Conservation (phyloP, 139 green algal species). For the Chlamydomonas sp. region DNA sequence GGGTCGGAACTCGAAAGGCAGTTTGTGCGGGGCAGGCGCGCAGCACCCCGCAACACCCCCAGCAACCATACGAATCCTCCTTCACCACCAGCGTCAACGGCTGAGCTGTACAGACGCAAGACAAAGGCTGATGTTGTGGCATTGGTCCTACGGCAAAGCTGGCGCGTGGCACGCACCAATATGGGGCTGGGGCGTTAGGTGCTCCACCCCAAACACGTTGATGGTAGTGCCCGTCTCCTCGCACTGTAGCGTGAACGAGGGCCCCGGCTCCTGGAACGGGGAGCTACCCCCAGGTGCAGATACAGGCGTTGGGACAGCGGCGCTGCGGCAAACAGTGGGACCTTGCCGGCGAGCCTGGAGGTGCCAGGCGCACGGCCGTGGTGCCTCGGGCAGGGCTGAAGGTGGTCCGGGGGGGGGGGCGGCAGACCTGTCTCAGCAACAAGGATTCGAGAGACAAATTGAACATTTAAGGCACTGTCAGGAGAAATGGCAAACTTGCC, state of each 20-base stretch:
- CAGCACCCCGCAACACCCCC: neutral
- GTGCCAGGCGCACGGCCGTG: too few relatives aligned
- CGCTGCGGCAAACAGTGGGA: too few relatives aligned
- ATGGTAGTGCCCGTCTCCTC: constrained; percentile 14
- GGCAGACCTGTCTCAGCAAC: too few relatives aligned
- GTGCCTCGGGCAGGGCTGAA: too few relatives aligned
- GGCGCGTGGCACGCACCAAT: constrained; percentile 39
- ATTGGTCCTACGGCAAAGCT: neutral
- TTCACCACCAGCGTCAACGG: neutral
- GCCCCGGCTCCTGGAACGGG: neutral
- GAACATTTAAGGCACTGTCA: too few relatives aligned
- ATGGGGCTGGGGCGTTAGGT: constrained; percentile 50
- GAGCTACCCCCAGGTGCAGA: too few relatives aligned
- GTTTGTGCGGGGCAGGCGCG: neutral
- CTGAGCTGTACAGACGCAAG: neutral
- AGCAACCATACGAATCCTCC: neutral
- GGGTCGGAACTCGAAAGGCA: neutral
- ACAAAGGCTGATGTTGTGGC: neutral
- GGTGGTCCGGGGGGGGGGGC: too few relatives aligned
- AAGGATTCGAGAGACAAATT: too few relatives aligned
- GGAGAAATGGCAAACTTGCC: too few relatives aligned
- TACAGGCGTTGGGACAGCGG: too few relatives aligned
- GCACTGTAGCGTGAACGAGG: constrained; percentile 6
- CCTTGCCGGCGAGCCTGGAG: too few relatives aligned
- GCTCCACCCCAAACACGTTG: constrained; percentile 58